These are phyloP conservation scores for Phanerochaete sordida DNA, from an alignment of 768 basidiomycete species.

Conservation along the genomic window DNA sequence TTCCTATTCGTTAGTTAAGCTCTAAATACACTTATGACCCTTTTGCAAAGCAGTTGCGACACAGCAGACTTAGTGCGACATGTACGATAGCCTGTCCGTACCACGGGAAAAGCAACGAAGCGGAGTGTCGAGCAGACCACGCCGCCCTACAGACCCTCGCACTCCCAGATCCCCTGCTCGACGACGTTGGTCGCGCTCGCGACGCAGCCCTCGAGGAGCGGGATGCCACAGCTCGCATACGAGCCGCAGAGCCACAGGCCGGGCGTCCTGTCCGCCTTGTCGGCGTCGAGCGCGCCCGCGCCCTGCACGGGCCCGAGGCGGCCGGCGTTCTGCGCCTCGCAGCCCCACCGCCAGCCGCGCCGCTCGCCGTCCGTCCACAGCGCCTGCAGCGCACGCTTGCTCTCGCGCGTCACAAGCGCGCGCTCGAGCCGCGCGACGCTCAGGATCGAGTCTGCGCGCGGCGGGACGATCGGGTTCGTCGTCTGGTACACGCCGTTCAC, in stretches of 20 bases:
- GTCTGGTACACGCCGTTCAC: slow-evolving; percentile 57
- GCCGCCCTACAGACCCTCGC: slow-evolving; percentile 15
- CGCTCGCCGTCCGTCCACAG: slow-evolving; percentile 34
- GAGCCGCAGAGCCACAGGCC: slow-evolving; percentile 73
- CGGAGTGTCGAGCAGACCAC: too few relatives aligned
- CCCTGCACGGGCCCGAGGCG: slow-evolving; percentile 52
- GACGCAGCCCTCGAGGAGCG: slow-evolving; percentile 78
- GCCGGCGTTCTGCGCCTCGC: slow-evolving; percentile 31
- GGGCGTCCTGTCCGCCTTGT: slow-evolving; percentile 19
- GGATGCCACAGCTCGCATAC: slow-evolving; percentile 70
- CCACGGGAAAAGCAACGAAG: too few relatives aligned
- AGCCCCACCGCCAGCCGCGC: slow-evolving; percentile 40
- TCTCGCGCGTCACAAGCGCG: slow-evolving; percentile 48
- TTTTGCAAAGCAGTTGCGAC: not conserved
- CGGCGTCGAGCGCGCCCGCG: slow-evolving; percentile 20
- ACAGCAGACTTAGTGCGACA: not conserved
- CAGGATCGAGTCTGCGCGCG: slow-evolving; percentile 44
- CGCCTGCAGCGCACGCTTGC: slow-evolving; percentile 48
- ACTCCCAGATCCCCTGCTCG: slow-evolving; percentile 22
- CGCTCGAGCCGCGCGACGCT: slow-evolving; percentile 61
- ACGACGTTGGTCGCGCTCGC: slow-evolving; percentile 61
- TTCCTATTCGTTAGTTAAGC: too few relatives aligned
- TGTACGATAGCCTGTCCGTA: too few relatives aligned
- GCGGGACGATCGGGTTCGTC: slow-evolving; percentile 65
- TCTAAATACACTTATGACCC: not conserved